Evolutionary conservation across 495 filamentous ascomycete genomes (phyloP).

Genomic region (Platismatia glauca): DNA sequence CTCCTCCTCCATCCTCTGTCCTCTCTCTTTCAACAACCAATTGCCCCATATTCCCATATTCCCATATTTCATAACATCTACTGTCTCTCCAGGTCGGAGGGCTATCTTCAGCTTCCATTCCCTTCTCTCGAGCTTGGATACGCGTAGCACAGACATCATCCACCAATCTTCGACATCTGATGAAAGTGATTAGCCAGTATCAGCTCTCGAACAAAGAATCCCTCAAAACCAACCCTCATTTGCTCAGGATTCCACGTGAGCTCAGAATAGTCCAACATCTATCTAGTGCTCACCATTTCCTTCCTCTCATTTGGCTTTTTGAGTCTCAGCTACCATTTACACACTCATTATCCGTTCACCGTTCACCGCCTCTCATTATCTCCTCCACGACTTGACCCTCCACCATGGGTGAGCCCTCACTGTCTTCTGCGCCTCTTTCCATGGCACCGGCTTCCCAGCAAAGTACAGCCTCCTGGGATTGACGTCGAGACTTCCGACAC

Average conservation of each 20-base stretch:
- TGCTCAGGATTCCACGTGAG: background rate
- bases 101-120: background rate
- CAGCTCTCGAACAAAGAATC: slow-evolving; percentile 13
- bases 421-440: background rate
- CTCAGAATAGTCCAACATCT: background rate
- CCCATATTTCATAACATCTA: background rate
- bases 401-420: slow-evolving; percentile 16
- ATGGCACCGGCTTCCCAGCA: slow-evolving; percentile 3
- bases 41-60: background rate
- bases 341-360: background rate
- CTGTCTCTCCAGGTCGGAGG: background rate
- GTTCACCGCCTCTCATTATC: slow-evolving; percentile 5
- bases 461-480: slow-evolving; percentile 2
- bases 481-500: background rate
- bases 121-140: background rate
- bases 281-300: background rate
- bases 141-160: background rate
- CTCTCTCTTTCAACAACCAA: no score
- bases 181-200: slow-evolving; percentile 7
- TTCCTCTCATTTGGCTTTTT: background rate
- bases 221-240: slow-evolving; percentile 8
- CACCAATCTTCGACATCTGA: slow-evolving; percentile 8
- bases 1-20: background rate
- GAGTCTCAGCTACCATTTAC: background rate
- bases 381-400: background rate